Conservation (phyloP, 2,329 filamentous ascomycete genomes). For the Pestalotiopsis sp. region DNA sequence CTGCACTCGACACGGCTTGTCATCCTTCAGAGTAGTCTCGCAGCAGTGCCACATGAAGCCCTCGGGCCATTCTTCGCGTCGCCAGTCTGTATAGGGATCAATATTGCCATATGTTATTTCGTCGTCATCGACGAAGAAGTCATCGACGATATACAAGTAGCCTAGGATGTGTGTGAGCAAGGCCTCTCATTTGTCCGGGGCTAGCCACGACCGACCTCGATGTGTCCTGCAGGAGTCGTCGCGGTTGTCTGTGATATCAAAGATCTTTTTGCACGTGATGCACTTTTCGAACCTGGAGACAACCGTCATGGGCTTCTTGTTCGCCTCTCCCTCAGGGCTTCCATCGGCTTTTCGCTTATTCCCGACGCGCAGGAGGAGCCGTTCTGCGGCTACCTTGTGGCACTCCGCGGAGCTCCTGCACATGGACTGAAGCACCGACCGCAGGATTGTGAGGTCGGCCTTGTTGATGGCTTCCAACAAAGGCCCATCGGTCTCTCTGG, state of each 20-base stretch:
- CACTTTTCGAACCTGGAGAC: constrained; percentile 3
- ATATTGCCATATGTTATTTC: not conserved
- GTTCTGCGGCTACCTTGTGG: not conserved
- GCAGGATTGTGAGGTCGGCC: constrained; percentile 1
- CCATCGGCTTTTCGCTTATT: not conserved
- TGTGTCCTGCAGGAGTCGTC: constrained; percentile 1
- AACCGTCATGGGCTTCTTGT: constrained; percentile 3
- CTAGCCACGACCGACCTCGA: not conserved
- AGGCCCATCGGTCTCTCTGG: not conserved
- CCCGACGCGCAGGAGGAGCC: not conserved
- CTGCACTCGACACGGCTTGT: not conserved
- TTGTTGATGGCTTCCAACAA: constrained; percentile 5
- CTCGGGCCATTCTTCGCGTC: not conserved
- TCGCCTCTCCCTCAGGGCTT: not conserved
- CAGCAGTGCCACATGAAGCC: constrained; percentile 12
- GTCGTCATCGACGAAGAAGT: constrained; percentile 8
- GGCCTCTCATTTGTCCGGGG: not conserved
- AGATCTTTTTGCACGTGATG: constrained; percentile 4
- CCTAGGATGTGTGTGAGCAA: not conserved
- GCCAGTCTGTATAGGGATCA: constrained; percentile 9
- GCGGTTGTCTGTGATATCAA: constrained; percentile 5
- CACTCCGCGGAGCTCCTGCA: constrained; percentile 6
- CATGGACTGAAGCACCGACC: constrained; percentile 2
- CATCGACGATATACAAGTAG: not conserved
- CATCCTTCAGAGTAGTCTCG: not conserved